These are phyloP conservation scores for Verbascum thapsus DNA, from an alignment of 257 asterid genomes.

Conservation along the genomic window DNA sequence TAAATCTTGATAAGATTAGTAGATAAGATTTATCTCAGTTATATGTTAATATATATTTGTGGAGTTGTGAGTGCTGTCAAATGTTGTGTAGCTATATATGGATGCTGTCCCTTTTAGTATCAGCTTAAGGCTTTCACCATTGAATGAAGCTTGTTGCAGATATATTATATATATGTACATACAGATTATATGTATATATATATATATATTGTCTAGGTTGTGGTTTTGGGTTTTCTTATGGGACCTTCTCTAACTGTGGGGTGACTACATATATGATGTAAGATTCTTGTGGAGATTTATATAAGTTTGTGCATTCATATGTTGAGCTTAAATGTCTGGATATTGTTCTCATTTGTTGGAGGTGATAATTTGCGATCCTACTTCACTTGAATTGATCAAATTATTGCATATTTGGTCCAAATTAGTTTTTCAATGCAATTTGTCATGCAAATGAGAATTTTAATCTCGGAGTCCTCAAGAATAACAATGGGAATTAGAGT, in stretches of 20 bases:
- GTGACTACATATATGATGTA: slow-evolving; percentile 9
- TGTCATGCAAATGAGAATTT: too few relatives aligned
- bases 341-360: too few relatives aligned
- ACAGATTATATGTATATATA: too few relatives aligned
- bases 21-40: not conserved
- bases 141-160: not conserved
- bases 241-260: slow-evolving; percentile 8
- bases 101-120: slow-evolving; percentile 28
- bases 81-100: not conserved
- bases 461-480: too few relatives aligned
- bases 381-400: too few relatives aligned
- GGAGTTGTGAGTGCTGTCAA: not conserved
- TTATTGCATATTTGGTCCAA: too few relatives aligned
- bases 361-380: too few relatives aligned
- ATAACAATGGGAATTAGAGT: too few relatives aligned
- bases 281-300: slow-evolving; percentile 9
- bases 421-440: too few relatives aligned
- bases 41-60: not conserved
- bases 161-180: not conserved
- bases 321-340: too few relatives aligned
- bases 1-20: not conserved
- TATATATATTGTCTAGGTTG: slow-evolving; percentile 4
- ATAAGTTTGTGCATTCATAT: too few relatives aligned
- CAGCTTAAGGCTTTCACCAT: slow-evolving; percentile 11
- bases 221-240: not conserved